A percentile compares a stretch with the other conserved stretches of the same genome.
These are phyloP conservation scores for Apium graveolens DNA, from an alignment of 129 eudicot genomes.

Conservation along the genomic window DNA sequence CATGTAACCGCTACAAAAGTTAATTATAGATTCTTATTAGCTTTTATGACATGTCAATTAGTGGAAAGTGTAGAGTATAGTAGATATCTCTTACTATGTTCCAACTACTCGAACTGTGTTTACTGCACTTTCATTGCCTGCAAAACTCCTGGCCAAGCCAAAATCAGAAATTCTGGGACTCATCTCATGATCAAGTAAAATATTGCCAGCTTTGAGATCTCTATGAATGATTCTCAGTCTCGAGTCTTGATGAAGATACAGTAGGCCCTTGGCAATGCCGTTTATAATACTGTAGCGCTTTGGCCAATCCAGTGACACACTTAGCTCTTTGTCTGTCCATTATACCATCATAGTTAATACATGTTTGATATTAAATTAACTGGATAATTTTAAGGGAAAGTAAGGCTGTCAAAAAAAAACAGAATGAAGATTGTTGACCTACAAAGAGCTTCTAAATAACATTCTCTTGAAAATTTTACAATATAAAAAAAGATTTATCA, in stretches of 20 bases:
- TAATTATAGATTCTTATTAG: not conserved
- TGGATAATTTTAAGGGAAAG: not conserved
- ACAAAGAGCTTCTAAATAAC: not conserved
- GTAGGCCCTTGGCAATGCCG: constrained; percentile 3
- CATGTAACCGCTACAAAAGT: constrained; percentile 1
- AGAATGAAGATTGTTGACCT: not conserved
- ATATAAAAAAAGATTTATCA: not conserved
- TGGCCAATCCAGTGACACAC: constrained; percentile 5
- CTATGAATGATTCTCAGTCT: constrained; percentile 13
- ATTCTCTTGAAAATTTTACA: not conserved
- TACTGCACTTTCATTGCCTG: constrained; percentile 4
- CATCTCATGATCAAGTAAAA: constrained; percentile 10
- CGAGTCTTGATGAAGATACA: constrained; percentile 11
- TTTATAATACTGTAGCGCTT: constrained; percentile 5
- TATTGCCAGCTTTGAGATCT: constrained; percentile 6
- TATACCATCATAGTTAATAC: not conserved
- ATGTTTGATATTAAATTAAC: not conserved
- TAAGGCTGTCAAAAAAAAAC: not conserved
- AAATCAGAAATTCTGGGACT: constrained; percentile 10
- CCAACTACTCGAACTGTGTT: constrained; percentile 11
- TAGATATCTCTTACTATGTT: constrained; percentile 5
- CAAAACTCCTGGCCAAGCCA: constrained; percentile 12
- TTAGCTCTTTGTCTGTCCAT: not conserved
- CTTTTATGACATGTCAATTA: not conserved
- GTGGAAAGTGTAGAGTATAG: not conserved